Percentiles rank a stretch among this genome's conserved stretches.
phyloP scores from a whole-genome alignment of 1,139 yeast genomes.

The Zygotorulaspora mrakii region DNA sequence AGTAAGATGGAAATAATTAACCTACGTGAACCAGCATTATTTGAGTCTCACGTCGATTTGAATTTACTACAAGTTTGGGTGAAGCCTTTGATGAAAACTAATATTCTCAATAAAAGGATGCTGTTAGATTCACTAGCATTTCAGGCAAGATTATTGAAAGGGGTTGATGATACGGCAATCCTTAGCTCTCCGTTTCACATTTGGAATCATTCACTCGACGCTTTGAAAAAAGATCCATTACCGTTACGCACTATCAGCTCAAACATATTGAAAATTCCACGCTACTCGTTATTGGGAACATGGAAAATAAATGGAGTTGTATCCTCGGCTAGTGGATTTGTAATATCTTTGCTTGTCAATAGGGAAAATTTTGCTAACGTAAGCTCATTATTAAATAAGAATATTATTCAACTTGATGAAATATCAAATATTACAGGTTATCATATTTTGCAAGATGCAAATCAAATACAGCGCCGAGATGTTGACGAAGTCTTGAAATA shows the following conservation, averaged over 20 bases:
- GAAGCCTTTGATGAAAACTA: constrained; percentile 15
- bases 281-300: constrained; percentile 42
- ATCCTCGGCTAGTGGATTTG: constrained; percentile 44
- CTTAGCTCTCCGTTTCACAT: constrained; percentile 40
- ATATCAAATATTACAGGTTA: constrained; percentile 16
- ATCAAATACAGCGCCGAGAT: not conserved
- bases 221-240: constrained; percentile 33
- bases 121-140: constrained; percentile 34
- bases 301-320: constrained; percentile 49
- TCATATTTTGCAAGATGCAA: constrained; percentile 11
- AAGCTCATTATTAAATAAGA: constrained; percentile 32
- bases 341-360: constrained; percentile 37
- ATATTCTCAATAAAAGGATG: constrained; percentile 37
- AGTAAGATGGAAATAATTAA: constrained; percentile 8
- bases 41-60: constrained; percentile 6
- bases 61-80: constrained; percentile 29
- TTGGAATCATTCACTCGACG: constrained; percentile 37
- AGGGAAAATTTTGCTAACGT: constrained; percentile 15
- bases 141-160: constrained; percentile 34
- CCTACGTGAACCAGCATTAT: constrained; percentile 11
- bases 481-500: constrained; percentile 6
- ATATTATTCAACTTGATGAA: constrained; percentile 24
- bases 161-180: constrained; percentile 12
- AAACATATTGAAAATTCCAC: constrained; percentile 23
- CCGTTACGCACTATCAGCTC: constrained; percentile 39